phyloP scores from a whole-genome alignment of 352 stramenopile genomes.

The Globisporangium abappressorium region DNA sequence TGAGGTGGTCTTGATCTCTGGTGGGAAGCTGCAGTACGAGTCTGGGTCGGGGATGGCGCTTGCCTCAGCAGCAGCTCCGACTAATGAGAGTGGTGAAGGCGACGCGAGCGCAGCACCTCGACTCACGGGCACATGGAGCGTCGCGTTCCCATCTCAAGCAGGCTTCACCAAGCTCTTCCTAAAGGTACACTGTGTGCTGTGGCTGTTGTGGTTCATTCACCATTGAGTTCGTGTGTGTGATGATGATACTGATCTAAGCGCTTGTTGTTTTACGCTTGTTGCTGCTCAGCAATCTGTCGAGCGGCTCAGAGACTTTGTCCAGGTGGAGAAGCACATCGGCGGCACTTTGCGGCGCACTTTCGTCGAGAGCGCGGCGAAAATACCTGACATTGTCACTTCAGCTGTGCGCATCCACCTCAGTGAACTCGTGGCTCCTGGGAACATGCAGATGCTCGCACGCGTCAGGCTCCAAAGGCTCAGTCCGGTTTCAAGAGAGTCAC shows the following conservation, averaged over 20 bases:
- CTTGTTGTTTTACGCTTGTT: background rate
- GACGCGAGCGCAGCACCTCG: background rate
- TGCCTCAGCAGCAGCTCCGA: background rate
- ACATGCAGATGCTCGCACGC: slow-evolving; percentile 14
- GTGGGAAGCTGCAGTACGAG: slow-evolving; percentile 51
- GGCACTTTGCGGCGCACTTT: slow-evolving; percentile 32
- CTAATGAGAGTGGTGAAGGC: background rate
- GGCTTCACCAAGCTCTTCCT: slow-evolving; percentile 35
- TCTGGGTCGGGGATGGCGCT: background rate
- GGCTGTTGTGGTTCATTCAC: background rate
- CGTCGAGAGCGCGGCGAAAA: slow-evolving; percentile 25
- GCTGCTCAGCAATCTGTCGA: slow-evolving; percentile 27
- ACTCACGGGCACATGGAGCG: slow-evolving; percentile 43
- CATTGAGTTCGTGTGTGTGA: background rate
- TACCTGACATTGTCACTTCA: slow-evolving; percentile 32
- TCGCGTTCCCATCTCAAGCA: slow-evolving; percentile 32
- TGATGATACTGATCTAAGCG: background rate
- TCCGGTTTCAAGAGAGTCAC: slow-evolving; percentile 33
- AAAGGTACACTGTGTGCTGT: slow-evolving; percentile 29
- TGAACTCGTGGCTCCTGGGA: slow-evolving; percentile 34
- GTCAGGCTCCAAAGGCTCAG: slow-evolving; percentile 22
- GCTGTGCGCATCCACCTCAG: slow-evolving; percentile 35
- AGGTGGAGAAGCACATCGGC: slow-evolving; percentile 41
- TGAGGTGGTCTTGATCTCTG: slow-evolving; percentile 23
- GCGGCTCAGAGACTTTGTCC: slow-evolving; percentile 43